A percentile compares a stretch with the other conserved stretches of the same genome.
These are phyloP conservation scores for Boletus sp. DNA, from an alignment of 768 basidiomycete genomes.

Conservation along the genomic window DNA sequence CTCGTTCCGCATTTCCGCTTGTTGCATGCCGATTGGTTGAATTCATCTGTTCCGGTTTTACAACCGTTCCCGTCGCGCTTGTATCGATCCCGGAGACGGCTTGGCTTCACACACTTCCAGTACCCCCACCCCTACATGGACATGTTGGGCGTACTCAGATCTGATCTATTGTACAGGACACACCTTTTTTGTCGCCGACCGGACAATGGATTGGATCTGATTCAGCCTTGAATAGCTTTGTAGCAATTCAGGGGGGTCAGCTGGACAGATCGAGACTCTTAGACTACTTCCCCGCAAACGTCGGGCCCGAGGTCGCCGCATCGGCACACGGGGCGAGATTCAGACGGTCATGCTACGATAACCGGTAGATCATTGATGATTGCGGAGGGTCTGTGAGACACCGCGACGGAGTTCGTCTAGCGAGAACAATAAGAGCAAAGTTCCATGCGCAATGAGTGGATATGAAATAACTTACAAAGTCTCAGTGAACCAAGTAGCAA, in stretches of 20 bases:
- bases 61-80: conserved; percentile 24
- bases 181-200: conserved; percentile 4
- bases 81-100: too few species aligned
- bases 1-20: background rate
- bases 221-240: conserved; percentile 7
- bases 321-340: conserved; percentile 15
- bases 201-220: conserved; percentile 14
- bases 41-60: background rate
- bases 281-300: background rate
- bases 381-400: conserved; percentile 1
- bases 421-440: conserved; percentile 4
- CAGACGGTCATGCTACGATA: background rate
- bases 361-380: background rate
- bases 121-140: too few species aligned
- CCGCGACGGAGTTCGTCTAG: background rate
- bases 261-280: conserved; percentile 14
- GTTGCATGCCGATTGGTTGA: background rate
- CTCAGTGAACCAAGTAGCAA: too few species aligned
- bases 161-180: conserved; percentile 9
- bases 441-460: too few species aligned
- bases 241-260: conserved; percentile 7
- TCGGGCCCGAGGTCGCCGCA: conserved; percentile 24
- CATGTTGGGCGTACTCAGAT: conserved; percentile 9
- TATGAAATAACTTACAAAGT: too few species aligned
- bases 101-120: too few species aligned